Evolutionary conservation across 148 eudicot genomes (phyloP).

Genomic region (Limonium bicolor): DNA sequence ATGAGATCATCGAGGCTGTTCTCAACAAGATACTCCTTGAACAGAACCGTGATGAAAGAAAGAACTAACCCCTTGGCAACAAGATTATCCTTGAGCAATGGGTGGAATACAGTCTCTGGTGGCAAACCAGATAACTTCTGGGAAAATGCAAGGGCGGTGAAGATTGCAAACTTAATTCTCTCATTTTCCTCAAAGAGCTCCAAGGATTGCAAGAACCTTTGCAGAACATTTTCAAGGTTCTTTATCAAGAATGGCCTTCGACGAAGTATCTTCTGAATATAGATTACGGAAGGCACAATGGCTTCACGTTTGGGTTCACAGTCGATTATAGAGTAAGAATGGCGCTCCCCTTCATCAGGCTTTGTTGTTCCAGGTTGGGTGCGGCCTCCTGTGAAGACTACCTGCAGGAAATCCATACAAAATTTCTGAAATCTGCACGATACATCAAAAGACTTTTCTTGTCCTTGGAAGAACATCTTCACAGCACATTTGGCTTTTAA

Average conservation of each 20-base stretch:
- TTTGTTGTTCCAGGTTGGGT: constrained; percentile 98
- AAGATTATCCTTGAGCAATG: constrained; percentile 90
- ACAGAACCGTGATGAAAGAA: constrained; percentile 77
- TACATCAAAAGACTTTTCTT: not conserved
- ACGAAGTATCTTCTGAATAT: constrained; percentile 83
- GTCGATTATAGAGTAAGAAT: constrained; percentile 74
- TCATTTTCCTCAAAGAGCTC: constrained; percentile 95
- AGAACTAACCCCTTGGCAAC: constrained; percentile 90
- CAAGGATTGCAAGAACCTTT: constrained; percentile 82
- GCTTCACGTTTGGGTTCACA: constrained; percentile 82
- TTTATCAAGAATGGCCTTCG: constrained; percentile 90
- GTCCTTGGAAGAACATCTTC: not conserved
- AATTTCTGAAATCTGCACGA: not conserved
- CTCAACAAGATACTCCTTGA: constrained; percentile 84
- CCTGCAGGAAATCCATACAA: constrained; percentile 19
- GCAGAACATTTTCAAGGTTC: constrained; percentile 97
- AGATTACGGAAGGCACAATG: constrained; percentile 82
- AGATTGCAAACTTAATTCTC: constrained; percentile 82
- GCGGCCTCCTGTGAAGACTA: constrained; percentile 83
- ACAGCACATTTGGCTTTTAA: not conserved
- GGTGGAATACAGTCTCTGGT: constrained; percentile 97
- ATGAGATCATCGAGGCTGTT: constrained; percentile 92
- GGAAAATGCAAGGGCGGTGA: constrained; percentile 92
- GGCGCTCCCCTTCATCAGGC: constrained; percentile 97
- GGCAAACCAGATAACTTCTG: constrained; percentile 96